These are phyloP conservation scores for Stellera chamaejasme DNA, from an alignment of 345 rosid genomes.

Conservation along the genomic window DNA sequence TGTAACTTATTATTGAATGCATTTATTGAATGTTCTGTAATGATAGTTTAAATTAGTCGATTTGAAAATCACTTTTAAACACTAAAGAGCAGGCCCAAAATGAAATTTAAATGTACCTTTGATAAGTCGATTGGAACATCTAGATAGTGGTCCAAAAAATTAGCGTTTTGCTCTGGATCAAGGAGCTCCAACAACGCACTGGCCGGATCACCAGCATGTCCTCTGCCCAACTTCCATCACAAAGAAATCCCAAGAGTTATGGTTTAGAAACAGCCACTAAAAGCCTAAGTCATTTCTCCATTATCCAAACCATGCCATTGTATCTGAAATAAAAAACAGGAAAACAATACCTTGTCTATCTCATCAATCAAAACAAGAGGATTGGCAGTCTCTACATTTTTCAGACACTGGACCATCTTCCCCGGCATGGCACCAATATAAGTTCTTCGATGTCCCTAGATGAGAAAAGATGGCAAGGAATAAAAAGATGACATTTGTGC, in stretches of 20 bases:
- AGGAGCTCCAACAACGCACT: constrained; percentile 98
- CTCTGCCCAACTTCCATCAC: constrained; percentile 76
- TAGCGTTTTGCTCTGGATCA: constrained; percentile 99
- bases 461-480: constrained; percentile 12
- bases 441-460: constrained; percentile 97
- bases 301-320: constrained; percentile 7
- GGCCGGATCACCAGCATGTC: constrained; percentile 98
- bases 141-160: constrained; percentile 96
- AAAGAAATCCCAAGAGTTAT: not conserved
- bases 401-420: constrained; percentile 99
- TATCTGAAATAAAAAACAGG: not conserved
- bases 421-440: constrained; percentile 99
- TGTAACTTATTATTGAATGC: too few species aligned
- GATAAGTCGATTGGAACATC: constrained; percentile 94
- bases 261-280: not conserved
- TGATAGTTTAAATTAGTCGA: too few species aligned
- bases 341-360: constrained; percentile 78
- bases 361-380: constrained; percentile 99
- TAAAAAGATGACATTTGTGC: not conserved
- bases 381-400: constrained; percentile 95
- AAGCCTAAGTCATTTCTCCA: not conserved
- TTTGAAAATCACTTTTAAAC: too few species aligned
- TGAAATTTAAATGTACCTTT: constrained; percentile 39
- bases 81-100: too few species aligned
- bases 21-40: too few species aligned